Percentiles rank a stretch among this genome's conserved stretches.
These are phyloP conservation scores for Monilinia fructicola DNA, from an alignment of 2,329 filamentous ascomycete species.

Conservation along the genomic window DNA sequence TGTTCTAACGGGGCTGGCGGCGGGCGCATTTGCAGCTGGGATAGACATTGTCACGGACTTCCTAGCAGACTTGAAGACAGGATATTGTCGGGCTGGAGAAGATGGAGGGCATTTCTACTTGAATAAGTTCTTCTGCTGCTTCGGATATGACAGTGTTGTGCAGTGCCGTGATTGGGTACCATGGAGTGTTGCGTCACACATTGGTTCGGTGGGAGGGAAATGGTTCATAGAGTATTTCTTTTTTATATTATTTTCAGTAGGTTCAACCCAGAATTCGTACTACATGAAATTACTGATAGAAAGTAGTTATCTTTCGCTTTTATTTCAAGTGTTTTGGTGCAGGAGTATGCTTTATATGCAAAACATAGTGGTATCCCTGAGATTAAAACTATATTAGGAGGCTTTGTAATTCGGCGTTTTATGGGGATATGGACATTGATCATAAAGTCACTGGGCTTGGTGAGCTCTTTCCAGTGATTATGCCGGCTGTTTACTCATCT, in stretches of 20 bases:
- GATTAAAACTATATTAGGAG: slow-evolving; percentile 93
- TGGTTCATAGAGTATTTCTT: slow-evolving; percentile 88
- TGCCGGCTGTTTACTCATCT: slow-evolving; percentile 35
- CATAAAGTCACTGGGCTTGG: slow-evolving; percentile 85
- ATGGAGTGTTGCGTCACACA: slow-evolving; percentile 75
- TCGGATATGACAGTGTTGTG: slow-evolving; percentile 79
- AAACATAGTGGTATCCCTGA: slow-evolving; percentile 96
- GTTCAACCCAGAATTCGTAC: slow-evolving; percentile 35
- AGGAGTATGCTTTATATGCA: slow-evolving; percentile 81
- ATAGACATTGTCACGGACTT: slow-evolving; percentile 92
- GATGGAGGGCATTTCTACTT: slow-evolving; percentile 89
- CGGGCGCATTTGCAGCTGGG: slow-evolving; percentile 79
- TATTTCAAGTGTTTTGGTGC: slow-evolving; percentile 75
- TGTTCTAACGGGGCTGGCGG: slow-evolving; percentile 78
- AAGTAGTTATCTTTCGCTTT: slow-evolving; percentile 71
- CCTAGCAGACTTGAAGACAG: slow-evolving; percentile 88
- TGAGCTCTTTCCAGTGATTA: slow-evolving; percentile 44
- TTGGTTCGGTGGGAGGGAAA: slow-evolving; percentile 63
- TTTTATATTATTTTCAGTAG: slow-evolving; percentile 80
- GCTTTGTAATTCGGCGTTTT: slow-evolving; percentile 87
- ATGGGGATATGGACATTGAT: slow-evolving; percentile 84
- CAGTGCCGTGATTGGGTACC: slow-evolving; percentile 84
- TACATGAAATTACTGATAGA: background rate
- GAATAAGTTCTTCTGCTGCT: slow-evolving; percentile 89
- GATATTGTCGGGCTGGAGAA: slow-evolving; percentile 74